Conservation (phyloP, 2,329 filamentous ascomycete genomes). For the Monosporascus sp. region DNA sequence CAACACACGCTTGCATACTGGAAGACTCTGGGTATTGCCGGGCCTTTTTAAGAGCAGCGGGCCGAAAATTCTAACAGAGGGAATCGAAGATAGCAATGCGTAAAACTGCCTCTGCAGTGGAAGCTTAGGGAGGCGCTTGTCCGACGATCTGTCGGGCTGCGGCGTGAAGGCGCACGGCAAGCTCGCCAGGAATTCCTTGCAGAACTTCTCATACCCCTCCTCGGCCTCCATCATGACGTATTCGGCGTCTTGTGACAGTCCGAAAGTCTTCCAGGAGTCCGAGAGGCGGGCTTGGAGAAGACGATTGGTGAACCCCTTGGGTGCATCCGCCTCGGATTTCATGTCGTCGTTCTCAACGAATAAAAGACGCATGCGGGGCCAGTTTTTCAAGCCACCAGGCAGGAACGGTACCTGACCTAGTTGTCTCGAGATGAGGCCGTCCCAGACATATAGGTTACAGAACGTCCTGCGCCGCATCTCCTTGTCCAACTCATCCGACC, state of each 20-base stretch:
- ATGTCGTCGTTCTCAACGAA: background rate
- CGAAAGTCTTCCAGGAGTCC: constrained; percentile 6
- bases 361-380: constrained; percentile 3
- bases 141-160: constrained; percentile 7
- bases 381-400: background rate
- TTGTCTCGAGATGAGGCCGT: constrained; percentile 2
- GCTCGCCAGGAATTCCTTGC: constrained; percentile 4
- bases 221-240: constrained; percentile 7
- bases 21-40: background rate
- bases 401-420: constrained; percentile 2
- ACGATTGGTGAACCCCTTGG: constrained; percentile 9
- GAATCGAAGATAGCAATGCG: constrained; percentile 11
- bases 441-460: constrained; percentile 10
- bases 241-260: background rate
- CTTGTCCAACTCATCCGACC: constrained; percentile 6
- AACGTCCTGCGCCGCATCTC: constrained; percentile 9
- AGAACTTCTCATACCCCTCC: constrained; percentile 11
- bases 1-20: constrained; percentile 8
- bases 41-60: constrained; percentile 3
- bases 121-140: constrained; percentile 5
- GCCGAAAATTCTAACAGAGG: constrained; percentile 13
- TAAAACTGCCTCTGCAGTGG: constrained; percentile 9
- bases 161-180: constrained; percentile 8
- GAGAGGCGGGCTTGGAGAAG: constrained; percentile 6
- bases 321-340: background rate